phyloP scores from a whole-genome alignment of 1,284 basidiomycete species.

The Rhodotorula sp. region DNA sequence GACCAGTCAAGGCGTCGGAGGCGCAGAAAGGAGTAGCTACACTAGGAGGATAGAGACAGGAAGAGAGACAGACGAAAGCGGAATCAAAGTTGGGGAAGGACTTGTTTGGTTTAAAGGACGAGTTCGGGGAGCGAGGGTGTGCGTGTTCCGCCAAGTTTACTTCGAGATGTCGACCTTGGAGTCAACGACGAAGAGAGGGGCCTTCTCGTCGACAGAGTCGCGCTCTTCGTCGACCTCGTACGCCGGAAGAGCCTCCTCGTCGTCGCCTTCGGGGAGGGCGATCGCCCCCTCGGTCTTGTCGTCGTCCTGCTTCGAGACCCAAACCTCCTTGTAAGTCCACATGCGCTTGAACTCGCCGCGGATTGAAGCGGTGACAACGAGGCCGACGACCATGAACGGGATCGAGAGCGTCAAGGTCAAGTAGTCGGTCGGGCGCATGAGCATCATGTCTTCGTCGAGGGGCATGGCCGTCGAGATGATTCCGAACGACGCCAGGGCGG shows the following conservation, averaged over 20 bases:
- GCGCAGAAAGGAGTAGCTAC: background rate
- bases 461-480: conserved; percentile 15
- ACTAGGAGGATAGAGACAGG: background rate
- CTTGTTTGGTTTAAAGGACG: background rate
- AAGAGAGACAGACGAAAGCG: background rate
- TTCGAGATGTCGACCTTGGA: background rate
- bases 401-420: conserved; percentile 17
- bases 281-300: conserved; percentile 9
- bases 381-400: conserved; percentile 17
- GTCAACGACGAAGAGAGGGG: background rate
- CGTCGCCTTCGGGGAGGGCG: background rate
- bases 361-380: conserved; percentile 14
- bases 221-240: background rate
- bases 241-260: conserved; percentile 1
- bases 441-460: conserved; percentile 2
- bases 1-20: background rate
- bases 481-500: conserved; percentile 10
- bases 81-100: background rate
- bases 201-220: conserved; percentile 6
- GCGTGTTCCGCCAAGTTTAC: too few relatives aligned
- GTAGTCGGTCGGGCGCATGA: conserved; percentile 4
- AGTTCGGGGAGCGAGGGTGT: too few relatives aligned
- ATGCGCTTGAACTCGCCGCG: conserved; percentile 27
- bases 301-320: conserved; percentile 18
- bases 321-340: conserved; percentile 32